phyloP scores from a whole-genome alignment of 2,329 filamentous ascomycete species.

The Emergomyces orientalis region DNA sequence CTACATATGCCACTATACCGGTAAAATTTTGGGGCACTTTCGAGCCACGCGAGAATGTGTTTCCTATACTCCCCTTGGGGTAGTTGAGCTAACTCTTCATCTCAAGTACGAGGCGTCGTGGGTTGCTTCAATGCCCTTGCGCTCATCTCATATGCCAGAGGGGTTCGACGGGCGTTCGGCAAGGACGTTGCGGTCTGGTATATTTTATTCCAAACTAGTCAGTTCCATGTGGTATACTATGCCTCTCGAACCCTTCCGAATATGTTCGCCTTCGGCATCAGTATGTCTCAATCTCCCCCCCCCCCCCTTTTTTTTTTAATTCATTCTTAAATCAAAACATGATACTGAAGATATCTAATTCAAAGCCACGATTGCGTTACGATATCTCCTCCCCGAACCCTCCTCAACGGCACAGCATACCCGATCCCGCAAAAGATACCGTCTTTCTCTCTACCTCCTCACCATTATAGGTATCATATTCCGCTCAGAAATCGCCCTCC shows the following conservation, averaged over 20 bases:
- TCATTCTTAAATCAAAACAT: constrained; percentile 2
- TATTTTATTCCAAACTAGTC: constrained; percentile 63
- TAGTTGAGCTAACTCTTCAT: constrained; percentile 1
- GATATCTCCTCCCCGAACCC: constrained; percentile 42
- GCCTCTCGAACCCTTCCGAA: constrained; percentile 86
- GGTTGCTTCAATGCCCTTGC: constrained; percentile 65
- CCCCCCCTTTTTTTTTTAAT: neutral
- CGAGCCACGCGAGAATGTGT: neutral
- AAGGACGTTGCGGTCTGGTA: constrained; percentile 66
- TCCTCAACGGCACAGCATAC: constrained; percentile 7
- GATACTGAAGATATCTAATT: constrained; percentile 10
- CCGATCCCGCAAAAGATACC: constrained; percentile 42
- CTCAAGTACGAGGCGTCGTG: constrained; percentile 60
- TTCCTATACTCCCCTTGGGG: neutral
- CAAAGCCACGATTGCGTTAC: constrained; percentile 35
- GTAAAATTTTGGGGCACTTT: neutral
- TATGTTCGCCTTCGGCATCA: constrained; percentile 86
- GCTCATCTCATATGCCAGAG: constrained; percentile 56
- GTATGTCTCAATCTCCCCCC: constrained; percentile 42
- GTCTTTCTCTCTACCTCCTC: constrained; percentile 61
- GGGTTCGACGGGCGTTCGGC: constrained; percentile 60
- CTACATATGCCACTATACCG: neutral
- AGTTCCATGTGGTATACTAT: constrained; percentile 93
- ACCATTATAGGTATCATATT: constrained; percentile 77
- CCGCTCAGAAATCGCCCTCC: constrained; percentile 76